These are phyloP conservation scores for Cutaneotrichosporon cavernicola DNA, from an alignment of 1,284 basidiomycete species.

Conservation along the genomic window DNA sequence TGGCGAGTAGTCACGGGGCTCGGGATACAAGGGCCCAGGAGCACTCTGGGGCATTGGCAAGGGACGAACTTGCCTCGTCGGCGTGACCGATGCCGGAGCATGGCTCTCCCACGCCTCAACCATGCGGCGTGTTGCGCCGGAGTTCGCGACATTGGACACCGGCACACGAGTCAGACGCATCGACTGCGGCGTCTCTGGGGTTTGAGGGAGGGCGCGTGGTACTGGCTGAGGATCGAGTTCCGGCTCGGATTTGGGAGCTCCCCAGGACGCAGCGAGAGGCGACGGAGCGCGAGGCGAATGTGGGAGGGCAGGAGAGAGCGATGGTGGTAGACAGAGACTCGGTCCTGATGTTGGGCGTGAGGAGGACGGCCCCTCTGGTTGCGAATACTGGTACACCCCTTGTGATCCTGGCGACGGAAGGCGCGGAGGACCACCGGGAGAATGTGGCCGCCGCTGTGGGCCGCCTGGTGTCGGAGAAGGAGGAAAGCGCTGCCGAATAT, in stretches of 20 bases:
- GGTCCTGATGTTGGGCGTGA: not conserved
- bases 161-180: too few species aligned
- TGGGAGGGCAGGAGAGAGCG: not conserved
- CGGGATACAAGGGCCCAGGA: not conserved
- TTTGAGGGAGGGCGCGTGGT: not conserved
- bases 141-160: not conserved
- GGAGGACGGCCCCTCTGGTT: not conserved
- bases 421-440: not conserved
- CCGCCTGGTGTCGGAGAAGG: not conserved
- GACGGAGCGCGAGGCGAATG: not conserved
- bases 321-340: not conserved
- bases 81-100: not conserved
- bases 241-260: not conserved
- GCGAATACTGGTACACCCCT: not conserved
- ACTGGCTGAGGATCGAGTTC: not conserved
- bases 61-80: not conserved
- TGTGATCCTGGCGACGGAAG: not conserved
- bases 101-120: slow-evolving; percentile 45
- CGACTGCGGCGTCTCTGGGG: not conserved
- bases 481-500: not conserved
- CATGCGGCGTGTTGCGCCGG: slow-evolving; percentile 39
- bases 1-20: not conserved
- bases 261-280: not conserved
- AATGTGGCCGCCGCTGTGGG: too few species aligned
- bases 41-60: not conserved